A percentile compares a stretch with the other conserved stretches of the same genome.
Conservation (phyloP, 768 basidiomycete species). For the Auriscalpium orientale region DNA sequence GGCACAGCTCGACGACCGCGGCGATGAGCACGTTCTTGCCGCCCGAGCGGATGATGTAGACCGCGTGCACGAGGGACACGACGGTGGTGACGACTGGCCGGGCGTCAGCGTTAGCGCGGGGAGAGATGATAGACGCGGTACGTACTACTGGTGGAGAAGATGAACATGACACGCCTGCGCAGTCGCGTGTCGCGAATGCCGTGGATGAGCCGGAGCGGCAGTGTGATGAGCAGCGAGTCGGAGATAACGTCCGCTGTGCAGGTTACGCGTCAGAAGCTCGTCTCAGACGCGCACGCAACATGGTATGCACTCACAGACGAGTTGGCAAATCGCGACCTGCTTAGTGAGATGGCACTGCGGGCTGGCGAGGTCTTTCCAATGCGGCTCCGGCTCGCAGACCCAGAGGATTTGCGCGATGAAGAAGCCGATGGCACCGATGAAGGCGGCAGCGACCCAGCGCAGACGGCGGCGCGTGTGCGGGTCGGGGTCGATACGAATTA, state of each 20-base stretch:
- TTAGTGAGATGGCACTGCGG: constrained; percentile 37
- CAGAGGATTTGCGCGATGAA: constrained; percentile 38
- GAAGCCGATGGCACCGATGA: constrained; percentile 29
- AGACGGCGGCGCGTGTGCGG: constrained; percentile 7
- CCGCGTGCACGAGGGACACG: not conserved
- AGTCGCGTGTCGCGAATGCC: constrained; percentile 31
- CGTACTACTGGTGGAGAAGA: constrained; percentile 47
- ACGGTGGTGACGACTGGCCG: not conserved
- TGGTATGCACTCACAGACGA: constrained; percentile 35
- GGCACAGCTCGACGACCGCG: constrained; percentile 23
- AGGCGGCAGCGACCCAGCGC: constrained; percentile 11
- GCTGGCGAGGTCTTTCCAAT: constrained; percentile 30
- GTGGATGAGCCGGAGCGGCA: constrained; percentile 39
- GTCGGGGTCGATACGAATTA: constrained; percentile 43
- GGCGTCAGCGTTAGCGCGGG: not conserved
- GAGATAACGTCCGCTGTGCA: constrained; percentile 40
- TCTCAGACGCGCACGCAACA: not conserved
- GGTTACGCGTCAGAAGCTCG: not conserved
- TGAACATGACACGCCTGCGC: constrained; percentile 35
- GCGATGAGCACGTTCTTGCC: constrained; percentile 24
- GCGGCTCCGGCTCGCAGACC: constrained; percentile 32
- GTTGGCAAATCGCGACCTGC: constrained; percentile 43
- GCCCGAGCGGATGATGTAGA: constrained; percentile 23
- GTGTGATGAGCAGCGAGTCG: constrained; percentile 36
- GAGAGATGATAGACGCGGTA: not conserved